Conservation (phyloP, 345 rosid genomes). For the Lepidium aucheri region DNA sequence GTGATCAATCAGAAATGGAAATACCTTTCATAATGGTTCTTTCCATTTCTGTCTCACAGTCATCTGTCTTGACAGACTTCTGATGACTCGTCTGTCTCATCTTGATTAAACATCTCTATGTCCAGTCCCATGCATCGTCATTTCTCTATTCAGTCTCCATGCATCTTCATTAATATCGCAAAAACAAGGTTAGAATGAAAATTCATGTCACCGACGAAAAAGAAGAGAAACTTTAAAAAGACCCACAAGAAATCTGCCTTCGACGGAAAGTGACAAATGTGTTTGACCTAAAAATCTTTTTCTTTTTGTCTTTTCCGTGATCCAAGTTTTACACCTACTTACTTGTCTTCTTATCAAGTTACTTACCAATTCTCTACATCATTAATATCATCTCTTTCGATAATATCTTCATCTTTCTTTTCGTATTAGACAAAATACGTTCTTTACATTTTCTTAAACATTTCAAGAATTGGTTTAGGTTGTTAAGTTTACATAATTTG, state of each 20-base stretch:
- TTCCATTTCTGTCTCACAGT: too few relatives aligned
- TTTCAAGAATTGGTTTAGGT: neutral
- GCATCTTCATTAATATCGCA: too few relatives aligned
- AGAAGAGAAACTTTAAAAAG: slow-evolving; percentile 19
- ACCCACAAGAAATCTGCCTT: slow-evolving; percentile 23
- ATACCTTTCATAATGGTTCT: too few relatives aligned
- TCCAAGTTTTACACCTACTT: slow-evolving; percentile 4
- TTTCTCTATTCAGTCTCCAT: too few relatives aligned
- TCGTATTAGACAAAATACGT: neutral
- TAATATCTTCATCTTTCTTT: neutral
- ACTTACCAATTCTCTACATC: neutral
- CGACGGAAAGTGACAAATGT: slow-evolving; percentile 25
- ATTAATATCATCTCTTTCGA: neutral
- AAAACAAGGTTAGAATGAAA: neutral
- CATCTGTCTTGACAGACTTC: too few relatives aligned
- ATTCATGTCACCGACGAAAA: slow-evolving; percentile 24
- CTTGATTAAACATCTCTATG: too few relatives aligned
- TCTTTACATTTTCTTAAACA: neutral
- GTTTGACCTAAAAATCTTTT: slow-evolving; percentile 5
- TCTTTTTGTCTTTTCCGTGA: slow-evolving; percentile 22
- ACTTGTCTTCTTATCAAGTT: slow-evolving; percentile 11
- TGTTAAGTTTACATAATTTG: neutral
- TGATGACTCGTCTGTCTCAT: too few relatives aligned
- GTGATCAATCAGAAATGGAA: too few relatives aligned
- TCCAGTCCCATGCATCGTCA: too few relatives aligned